Evolutionary conservation across 2,329 filamentous ascomycete genomes (phyloP).

Genomic region (Scedosporium apiospermum): DNA sequence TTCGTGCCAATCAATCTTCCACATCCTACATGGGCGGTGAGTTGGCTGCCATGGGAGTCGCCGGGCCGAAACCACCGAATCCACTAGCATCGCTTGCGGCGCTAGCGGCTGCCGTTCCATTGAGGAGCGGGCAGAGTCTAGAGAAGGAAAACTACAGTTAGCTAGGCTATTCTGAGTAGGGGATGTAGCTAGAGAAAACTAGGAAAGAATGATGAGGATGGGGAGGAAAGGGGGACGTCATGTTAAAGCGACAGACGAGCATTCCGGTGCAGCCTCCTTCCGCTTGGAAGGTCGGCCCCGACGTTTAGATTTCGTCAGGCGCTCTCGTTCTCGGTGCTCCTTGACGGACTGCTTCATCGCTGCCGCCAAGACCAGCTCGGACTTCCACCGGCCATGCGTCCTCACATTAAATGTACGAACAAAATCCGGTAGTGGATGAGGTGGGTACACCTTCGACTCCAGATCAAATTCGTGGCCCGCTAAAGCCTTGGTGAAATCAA

Average conservation of each 20-base stretch:
- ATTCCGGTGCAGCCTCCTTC: background rate
- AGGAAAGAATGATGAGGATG: slow-evolving; percentile 14
- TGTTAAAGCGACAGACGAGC: no score
- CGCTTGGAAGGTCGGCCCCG: background rate
- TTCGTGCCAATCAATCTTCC: background rate
- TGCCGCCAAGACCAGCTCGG: background rate
- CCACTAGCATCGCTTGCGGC: slow-evolving; percentile 46
- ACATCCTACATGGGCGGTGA: slow-evolving; percentile 5
- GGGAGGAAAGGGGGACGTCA: slow-evolving; percentile 10
- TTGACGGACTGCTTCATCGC: background rate
- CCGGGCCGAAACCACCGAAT: slow-evolving; percentile 32
- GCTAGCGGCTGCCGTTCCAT: slow-evolving; percentile 64
- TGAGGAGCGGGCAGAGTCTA: slow-evolving; percentile 72
- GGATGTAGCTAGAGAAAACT: background rate
- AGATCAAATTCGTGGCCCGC: background rate
- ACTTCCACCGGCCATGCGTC: background rate
- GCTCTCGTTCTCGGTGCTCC: background rate
- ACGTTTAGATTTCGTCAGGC: slow-evolving; percentile 2
- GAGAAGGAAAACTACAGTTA: slow-evolving; percentile 10
- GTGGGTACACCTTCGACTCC: background rate
- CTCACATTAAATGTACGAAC: background rate
- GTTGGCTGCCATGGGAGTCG: slow-evolving; percentile 7
- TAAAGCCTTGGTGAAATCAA: background rate
- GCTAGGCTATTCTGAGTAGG: background rate
- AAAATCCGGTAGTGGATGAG: background rate